Base-by-base conservation (phyloP, 768 basidiomycete species). In the Agrocybe chaxingu region DNA sequence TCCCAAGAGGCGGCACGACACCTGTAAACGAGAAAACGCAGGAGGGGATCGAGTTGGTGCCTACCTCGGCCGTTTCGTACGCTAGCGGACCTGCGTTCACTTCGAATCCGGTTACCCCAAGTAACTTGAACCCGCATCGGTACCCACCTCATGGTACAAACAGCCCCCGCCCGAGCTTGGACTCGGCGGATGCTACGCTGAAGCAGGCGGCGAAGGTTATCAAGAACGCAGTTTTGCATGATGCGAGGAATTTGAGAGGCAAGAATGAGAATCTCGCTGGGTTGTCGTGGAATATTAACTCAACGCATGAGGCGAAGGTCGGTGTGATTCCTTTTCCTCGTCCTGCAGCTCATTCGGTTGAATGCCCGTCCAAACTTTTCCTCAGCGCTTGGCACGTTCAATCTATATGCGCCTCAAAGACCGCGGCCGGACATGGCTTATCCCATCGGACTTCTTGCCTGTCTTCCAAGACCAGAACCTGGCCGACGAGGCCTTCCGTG, bases 211-310 rank as follows among this genome's bases (percentile, higher is more conserved):
- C 83, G 1, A 85, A 79, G 61, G 80, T 72, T 8, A 54, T 89
- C 36, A 87, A 82, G 67, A 76, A 76, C n/a, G 84, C 84, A 1
- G 74, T 89, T 6, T 65, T 89, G 37, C 87, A 89, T 58, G 88
- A 90, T 65, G 88, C 88, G 29, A 77, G 87, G 11, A 87, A 87
- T 57, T 72, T 90, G 51, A 71, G 66, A 45, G 82, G 84, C 8
- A 71, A 71, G 12, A 73, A 71, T 24, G 70, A 74, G 33, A 71
- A 68, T 18, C 63, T 67, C 8, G 73, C 61, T 11, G 71, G 70
- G 39, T 60, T 83, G 49, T 67, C 67, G 10, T 82, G 81, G 75
- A 72, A 78, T 58, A 72, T 86, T 44, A 75, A 70, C 50, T 82
- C 80, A 11, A 54, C 80, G 12, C 70, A 73, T 49, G 87, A 89